A percentile compares a stretch with the other conserved stretches of the same genome.
Conservation (phyloP, 495 filamentous ascomycete species). For the Penicillium psychrofluorescens region DNA sequence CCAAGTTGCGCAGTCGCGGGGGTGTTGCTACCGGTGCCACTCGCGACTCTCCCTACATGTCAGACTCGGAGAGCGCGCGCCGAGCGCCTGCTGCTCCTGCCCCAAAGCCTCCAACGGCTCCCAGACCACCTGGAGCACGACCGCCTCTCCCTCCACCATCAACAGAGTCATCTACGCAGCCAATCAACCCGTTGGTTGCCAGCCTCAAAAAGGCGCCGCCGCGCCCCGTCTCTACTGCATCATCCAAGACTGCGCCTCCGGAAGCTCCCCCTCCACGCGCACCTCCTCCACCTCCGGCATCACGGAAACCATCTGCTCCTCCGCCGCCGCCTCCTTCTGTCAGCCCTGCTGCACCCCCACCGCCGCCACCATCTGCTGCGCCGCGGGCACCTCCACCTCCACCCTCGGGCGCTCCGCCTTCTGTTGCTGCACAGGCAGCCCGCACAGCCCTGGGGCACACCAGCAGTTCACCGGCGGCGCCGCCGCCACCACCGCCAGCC, state of each 20-base stretch:
- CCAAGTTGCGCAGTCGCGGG: conserved; percentile 82
- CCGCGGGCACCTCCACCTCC: conserved; percentile 35
- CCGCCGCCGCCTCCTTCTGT: conserved; percentile 33
- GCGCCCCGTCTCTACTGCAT: conserved; percentile 41
- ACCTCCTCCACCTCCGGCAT: conserved; percentile 59
- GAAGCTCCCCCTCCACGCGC: conserved; percentile 52
- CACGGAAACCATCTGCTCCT: conserved; percentile 56
- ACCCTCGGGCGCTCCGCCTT: conserved; percentile 28
- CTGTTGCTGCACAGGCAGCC: conserved; percentile 35
- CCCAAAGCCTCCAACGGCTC: conserved; percentile 55
- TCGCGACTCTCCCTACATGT: conserved; percentile 67
- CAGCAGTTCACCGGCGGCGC: conserved; percentile 4
- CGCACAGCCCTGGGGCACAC: conserved; percentile 23
- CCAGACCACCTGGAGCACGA: conserved; percentile 52
- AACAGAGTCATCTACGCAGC: conserved; percentile 43
- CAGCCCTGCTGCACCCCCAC: conserved; percentile 29
- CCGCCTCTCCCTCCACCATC: conserved; percentile 47
- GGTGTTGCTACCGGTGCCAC: conserved; percentile 86
- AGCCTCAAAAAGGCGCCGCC: conserved; percentile 53
- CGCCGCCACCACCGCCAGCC: conserved; percentile 46
- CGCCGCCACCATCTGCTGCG: conserved; percentile 43
- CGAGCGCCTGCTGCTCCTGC: conserved; percentile 32
- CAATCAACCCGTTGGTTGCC: conserved; percentile 50
- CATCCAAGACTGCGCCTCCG: conserved; percentile 37
- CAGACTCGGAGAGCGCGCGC: conserved; percentile 64